phyloP scores from a whole-genome alignment of 1,284 basidiomycete species.

The Termitomyces sp. region DNA sequence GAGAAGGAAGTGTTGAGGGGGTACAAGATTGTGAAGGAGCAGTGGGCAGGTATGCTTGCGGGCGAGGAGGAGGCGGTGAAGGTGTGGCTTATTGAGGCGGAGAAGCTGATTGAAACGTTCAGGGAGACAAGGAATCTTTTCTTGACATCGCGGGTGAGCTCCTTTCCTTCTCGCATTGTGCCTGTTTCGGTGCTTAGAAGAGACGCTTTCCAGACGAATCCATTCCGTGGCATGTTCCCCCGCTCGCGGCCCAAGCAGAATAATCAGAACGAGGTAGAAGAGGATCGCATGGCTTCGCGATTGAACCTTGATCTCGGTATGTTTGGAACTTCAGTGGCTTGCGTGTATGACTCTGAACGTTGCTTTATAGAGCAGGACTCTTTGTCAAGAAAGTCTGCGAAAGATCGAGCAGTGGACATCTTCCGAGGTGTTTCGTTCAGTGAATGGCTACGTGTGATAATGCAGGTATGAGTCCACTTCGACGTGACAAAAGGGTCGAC shows the following conservation, averaged over 20 bases:
- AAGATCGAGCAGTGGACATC: conserved; percentile 42
- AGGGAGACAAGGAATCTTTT: conserved; percentile 83
- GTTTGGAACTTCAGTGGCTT: conserved; percentile 16
- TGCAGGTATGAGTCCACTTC: conserved; percentile 56
- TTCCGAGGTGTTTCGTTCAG: conserved; percentile 85
- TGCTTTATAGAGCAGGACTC: conserved; percentile 42
- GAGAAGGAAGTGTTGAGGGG: conserved; percentile 55
- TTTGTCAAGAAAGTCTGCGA: conserved; percentile 29
- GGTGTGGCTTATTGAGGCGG: conserved; percentile 81
- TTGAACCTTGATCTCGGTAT: conserved; percentile 70
- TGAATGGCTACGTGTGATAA: conserved; percentile 81
- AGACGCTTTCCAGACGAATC: conserved; percentile 32
- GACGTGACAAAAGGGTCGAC: neutral
- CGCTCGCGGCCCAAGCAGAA: conserved; percentile 35
- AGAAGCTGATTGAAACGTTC: conserved; percentile 84
- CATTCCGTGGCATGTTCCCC: conserved; percentile 67
- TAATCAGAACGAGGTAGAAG: conserved; percentile 53
- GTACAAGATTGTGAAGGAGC: conserved; percentile 43
- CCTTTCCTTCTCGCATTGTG: neutral
- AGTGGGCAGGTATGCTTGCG: conserved; percentile 23
- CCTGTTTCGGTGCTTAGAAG: neutral
- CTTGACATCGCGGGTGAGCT: conserved; percentile 63
- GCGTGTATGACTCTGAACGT: neutral
- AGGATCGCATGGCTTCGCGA: conserved; percentile 70
- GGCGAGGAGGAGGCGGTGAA: conserved; percentile 39